Conservation (phyloP, 345 rosid genomes). For the Boechera divaricarpa region DNA sequence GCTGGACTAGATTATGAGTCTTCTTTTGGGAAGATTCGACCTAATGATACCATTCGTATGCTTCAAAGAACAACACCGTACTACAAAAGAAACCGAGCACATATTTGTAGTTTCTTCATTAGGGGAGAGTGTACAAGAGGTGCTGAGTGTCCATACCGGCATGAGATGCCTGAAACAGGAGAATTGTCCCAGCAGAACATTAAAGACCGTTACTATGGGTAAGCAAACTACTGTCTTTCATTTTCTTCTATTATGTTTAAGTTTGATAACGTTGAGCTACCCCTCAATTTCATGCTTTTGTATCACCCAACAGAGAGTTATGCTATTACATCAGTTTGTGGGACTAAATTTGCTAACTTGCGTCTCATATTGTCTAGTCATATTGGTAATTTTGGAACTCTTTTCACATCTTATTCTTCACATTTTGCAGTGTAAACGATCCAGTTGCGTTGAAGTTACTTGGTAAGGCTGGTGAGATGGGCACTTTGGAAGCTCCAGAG, state of each 20-base stretch:
- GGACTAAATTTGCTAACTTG: neutral
- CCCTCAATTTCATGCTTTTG: neutral
- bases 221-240: conserved; percentile 30
- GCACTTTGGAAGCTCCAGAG: conserved; percentile 85
- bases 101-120: conserved; percentile 89
- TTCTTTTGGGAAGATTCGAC: conserved; percentile 77
- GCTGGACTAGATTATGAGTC: conserved; percentile 97
- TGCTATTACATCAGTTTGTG: neutral
- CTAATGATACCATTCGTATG: conserved; percentile 87
- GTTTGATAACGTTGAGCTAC: conserved; percentile 3
- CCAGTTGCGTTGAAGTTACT: conserved; percentile 37
- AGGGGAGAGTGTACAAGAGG: conserved; percentile 98
- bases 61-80: conserved; percentile 93
- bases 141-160: conserved; percentile 94
- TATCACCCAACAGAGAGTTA: neutral
- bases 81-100: conserved; percentile 87
- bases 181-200: conserved; percentile 92
- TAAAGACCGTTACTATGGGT: conserved; percentile 96
- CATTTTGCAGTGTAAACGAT: conserved; percentile 37
- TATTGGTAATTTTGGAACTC: neutral
- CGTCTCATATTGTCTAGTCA: neutral
- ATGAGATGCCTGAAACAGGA: conserved; percentile 95
- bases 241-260: neutral
- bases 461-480: conserved; percentile 59
- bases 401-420: conserved; percentile 3